Evolutionary conservation across 2,329 filamentous ascomycete genomes (phyloP).

Genomic region (Apiospora sp.): DNA sequence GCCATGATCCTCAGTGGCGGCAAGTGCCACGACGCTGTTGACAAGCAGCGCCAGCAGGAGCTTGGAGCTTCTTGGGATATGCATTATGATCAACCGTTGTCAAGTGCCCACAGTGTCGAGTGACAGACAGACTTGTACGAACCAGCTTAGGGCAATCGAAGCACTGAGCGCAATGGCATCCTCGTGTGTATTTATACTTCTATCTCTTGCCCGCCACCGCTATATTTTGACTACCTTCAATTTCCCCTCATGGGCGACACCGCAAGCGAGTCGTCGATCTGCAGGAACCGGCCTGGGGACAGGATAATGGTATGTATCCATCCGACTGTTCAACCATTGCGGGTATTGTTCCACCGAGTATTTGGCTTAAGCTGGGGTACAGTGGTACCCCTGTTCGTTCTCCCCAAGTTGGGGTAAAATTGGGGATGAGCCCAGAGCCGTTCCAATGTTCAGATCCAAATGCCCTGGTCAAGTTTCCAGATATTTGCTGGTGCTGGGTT

Average conservation of each 20-base stretch:
- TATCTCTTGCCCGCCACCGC: neutral
- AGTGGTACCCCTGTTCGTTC: neutral
- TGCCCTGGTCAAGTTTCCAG: neutral
- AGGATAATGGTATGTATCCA: neutral
- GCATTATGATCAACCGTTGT: neutral
- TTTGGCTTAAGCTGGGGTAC: neutral
- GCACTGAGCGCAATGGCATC: neutral
- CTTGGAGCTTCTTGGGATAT: neutral
- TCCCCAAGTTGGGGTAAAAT: constrained; percentile 7
- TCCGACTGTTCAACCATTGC: neutral
- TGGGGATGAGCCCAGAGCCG: neutral
- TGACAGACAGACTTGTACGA: neutral
- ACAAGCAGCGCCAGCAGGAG: constrained; percentile 3
- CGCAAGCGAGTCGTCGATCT: neutral
- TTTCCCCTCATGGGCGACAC: neutral
- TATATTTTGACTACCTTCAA: neutral
- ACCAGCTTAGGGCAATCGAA: neutral
- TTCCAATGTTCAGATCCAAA: neutral
- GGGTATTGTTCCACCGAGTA: neutral
- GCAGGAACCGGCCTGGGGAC: neutral
- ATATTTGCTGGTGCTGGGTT: neutral
- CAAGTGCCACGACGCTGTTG: constrained; percentile 11
- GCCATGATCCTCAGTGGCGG: neutral
- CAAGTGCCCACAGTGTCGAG: neutral
- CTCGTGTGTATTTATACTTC: neutral